These are phyloP conservation scores for Stevia rebaudiana DNA, from an alignment of 140 eudicot species.

Conservation along the genomic window DNA sequence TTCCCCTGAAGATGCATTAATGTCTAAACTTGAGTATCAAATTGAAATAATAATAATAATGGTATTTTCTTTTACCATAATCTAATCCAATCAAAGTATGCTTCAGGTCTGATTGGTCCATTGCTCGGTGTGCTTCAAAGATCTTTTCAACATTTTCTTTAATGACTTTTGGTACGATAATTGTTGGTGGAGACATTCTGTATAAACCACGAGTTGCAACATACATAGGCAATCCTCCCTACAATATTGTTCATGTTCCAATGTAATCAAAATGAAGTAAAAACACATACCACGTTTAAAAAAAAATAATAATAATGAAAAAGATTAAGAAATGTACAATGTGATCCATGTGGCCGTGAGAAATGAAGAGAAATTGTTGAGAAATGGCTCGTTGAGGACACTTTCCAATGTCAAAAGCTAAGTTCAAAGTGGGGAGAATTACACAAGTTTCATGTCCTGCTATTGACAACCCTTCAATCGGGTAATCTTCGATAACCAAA, in stretches of 20 bases:
- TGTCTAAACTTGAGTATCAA: constrained; percentile 3
- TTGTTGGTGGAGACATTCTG: constrained; percentile 82
- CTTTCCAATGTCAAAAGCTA: constrained; percentile 90
- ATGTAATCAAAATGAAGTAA: background rate
- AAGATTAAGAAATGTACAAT: constrained; percentile 40
- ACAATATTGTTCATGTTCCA: background rate
- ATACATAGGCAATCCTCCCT: constrained; percentile 98
- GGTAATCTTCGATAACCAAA: constrained; percentile 54
- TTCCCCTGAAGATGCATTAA: constrained; percentile 53
- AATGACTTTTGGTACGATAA: constrained; percentile 68
- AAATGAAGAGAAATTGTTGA: constrained; percentile 81
- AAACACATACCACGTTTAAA: background rate
- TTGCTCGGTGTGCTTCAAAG: constrained; percentile 72
- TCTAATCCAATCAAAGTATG: constrained; percentile 70
- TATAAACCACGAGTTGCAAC: constrained; percentile 94
- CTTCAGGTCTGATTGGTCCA: constrained; percentile 85
- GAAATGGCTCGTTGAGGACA: constrained; percentile 94
- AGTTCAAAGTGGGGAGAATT: constrained; percentile 58
- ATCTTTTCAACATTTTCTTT: constrained; percentile 73
- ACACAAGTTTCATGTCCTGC: constrained; percentile 96
- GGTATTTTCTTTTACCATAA: constrained; percentile 45
- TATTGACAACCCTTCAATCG: constrained; percentile 81
- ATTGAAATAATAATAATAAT: background rate
- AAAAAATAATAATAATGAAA: background rate
- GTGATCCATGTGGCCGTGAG: constrained; percentile 99